Base-by-base conservation (phyloP, 2,329 filamentous ascomycete species). In the Ascocoryne sarcoides region DNA sequence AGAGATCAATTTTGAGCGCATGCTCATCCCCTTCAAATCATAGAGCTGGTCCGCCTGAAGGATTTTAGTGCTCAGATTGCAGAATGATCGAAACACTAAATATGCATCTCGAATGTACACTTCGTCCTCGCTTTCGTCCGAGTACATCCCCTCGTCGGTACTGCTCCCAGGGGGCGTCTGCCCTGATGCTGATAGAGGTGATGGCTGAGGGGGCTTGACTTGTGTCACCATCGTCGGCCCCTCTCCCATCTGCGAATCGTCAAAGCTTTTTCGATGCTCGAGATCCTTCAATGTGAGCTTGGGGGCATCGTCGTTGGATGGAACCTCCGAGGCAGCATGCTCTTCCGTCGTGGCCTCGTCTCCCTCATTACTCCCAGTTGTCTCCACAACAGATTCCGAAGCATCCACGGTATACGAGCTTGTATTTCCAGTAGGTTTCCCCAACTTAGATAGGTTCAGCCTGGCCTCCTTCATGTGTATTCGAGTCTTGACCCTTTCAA, bases 61-160 rank as follows among this genome's bases (percentile, higher is more conserved):
- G 30, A 88, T 69, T 61, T 98, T 98, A 47, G 90, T 95, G 44
- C 90, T 95, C 33, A 98, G 70, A 63, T 95, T 95, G 71, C 93
- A 98, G 67, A 98, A 92, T 3, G 92, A 95, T 21, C 92, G 78
- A 66, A 98, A 96, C 33, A 98, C 88, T 16, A 98, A 75, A 62
- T 96, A 98, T 8, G 92, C 89, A 65, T 98, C 92, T 53, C 92
- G 85, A 54, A 96, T 88, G 60, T 94, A 96, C 15, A 96, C 86
- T 60, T 98, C 92, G 57, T 98, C 92, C 59, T 95, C 92, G 19
- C 73, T 71, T 40, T 82, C 79, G 15, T 79, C 64, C 15, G 69
- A 66, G 40, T 86, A 79, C 17, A 73, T 59, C 5, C 71, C 61
- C 40, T 83, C 77, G 21, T 75, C 69, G 2, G 62, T 58, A 12